Evolutionary conservation across 805 yeast genomes (phyloP).

Genomic region (Kazachstania kunashirensis): DNA sequence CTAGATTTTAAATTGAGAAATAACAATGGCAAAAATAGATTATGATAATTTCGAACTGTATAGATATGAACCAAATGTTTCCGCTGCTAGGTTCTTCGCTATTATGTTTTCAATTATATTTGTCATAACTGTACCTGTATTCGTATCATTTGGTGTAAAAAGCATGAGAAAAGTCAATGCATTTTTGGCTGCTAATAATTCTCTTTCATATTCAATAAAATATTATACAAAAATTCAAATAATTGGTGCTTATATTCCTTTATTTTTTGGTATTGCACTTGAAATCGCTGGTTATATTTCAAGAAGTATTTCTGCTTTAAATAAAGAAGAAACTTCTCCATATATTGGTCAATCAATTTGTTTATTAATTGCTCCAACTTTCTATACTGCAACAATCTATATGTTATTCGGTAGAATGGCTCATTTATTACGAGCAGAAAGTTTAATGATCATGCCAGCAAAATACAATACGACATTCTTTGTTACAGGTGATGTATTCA

Average conservation of each 20-base stretch:
- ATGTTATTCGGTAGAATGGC: slow-evolving; percentile 26
- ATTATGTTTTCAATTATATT: slow-evolving; percentile 7
- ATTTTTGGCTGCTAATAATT: neutral
- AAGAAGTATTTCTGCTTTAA: slow-evolving; percentile 12
- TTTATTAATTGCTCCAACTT: slow-evolving; percentile 28
- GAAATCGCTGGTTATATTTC: slow-evolving; percentile 24
- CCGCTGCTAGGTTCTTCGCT: slow-evolving; percentile 10
- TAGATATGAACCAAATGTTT: slow-evolving; percentile 9
- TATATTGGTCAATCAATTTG: slow-evolving; percentile 22
- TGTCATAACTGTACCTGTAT: neutral
- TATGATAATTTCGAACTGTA: slow-evolving; percentile 6
- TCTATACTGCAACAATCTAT: slow-evolving; percentile 28
- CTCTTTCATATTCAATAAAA: slow-evolving; percentile 1
- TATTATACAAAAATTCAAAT: slow-evolving; percentile 2
- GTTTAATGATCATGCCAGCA: slow-evolving; percentile 14
- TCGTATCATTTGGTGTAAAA: slow-evolving; percentile 1
- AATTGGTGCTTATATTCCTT: slow-evolving; percentile 4
- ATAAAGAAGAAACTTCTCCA: slow-evolving; percentile 9
- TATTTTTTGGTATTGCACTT: slow-evolving; percentile 3
- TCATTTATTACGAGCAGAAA: slow-evolving; percentile 11
- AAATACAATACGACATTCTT: slow-evolving; percentile 22
- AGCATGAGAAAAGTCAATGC: slow-evolving; percentile 1
- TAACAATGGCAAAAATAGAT: neutral
- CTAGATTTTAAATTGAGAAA: no score
- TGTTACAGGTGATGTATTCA: slow-evolving; percentile 27